Evolutionary conservation across 2,329 filamentous ascomycete species (phyloP).

Genomic region (Sordariomycetes sp.): DNA sequence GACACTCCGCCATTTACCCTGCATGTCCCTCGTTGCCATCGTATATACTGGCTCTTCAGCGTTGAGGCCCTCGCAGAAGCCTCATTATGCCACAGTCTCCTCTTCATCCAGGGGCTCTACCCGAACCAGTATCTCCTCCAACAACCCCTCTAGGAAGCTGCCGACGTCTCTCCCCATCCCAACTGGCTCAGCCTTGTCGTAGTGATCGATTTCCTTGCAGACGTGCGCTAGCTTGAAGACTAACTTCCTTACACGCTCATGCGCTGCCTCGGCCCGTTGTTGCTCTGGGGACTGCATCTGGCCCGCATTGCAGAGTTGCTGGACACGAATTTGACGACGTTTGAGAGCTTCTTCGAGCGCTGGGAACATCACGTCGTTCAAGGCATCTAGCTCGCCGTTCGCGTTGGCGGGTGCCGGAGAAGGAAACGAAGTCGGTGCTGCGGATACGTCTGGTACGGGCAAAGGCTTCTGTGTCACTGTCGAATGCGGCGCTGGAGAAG

Average conservation of each 20-base stretch:
- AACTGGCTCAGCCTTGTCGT: constrained; percentile 77
- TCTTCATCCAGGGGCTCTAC: constrained; percentile 81
- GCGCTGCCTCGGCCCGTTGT: constrained; percentile 60
- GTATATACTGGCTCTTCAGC: too few species aligned
- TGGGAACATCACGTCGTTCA: constrained; percentile 86
- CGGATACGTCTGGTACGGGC: constrained; percentile 14
- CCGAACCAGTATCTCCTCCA: constrained; percentile 88
- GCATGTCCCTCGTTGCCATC: too few species aligned
- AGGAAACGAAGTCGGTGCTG: constrained; percentile 41
- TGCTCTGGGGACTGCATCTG: constrained; percentile 48
- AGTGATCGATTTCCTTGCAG: constrained; percentile 84
- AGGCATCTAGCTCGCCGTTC: constrained; percentile 69
- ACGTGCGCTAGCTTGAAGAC: constrained; percentile 75
- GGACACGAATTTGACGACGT: constrained; percentile 58
- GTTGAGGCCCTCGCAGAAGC: too few species aligned
- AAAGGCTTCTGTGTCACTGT: constrained; percentile 11
- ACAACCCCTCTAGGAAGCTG: constrained; percentile 80
- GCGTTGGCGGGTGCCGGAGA: constrained; percentile 46
- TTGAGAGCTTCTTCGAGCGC: constrained; percentile 86
- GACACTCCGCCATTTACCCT: too few species aligned
- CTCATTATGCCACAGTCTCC: constrained; percentile 27
- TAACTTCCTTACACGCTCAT: constrained; percentile 73
- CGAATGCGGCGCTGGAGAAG: constrained; percentile 5
- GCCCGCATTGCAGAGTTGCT: constrained; percentile 35
- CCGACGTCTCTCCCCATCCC: constrained; percentile 89